These are phyloP conservation scores for Phytophthora pseudosyringae DNA, from an alignment of 352 stramenopile species.

Conservation along the genomic window DNA sequence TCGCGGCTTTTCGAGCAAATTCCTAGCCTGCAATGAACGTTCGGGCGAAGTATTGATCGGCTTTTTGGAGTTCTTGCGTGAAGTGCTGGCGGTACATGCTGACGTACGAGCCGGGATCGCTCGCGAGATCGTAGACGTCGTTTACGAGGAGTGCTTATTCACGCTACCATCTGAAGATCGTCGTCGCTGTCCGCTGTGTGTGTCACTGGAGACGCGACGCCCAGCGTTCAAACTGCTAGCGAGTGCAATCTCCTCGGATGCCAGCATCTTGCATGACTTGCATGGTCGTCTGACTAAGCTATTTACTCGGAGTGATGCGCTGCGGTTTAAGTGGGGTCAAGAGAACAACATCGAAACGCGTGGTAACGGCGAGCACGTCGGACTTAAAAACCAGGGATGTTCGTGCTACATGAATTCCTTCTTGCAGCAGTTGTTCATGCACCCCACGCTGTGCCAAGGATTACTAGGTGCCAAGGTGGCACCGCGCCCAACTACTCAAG, in stretches of 20 bases:
- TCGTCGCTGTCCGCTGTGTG: conserved; percentile 71
- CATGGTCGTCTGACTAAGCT: conserved; percentile 59
- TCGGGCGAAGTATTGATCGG: conserved; percentile 74
- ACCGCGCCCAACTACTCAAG: conserved; percentile 52
- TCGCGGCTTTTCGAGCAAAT: conserved; percentile 79
- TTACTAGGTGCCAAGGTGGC: conserved; percentile 77
- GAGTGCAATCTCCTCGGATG: conserved; percentile 75
- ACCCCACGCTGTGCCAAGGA: conserved; percentile 79
- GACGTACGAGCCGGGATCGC: conserved; percentile 61
- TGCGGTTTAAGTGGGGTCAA: conserved; percentile 82
- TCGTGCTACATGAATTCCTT: conserved; percentile 99
- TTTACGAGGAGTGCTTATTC: conserved; percentile 88
- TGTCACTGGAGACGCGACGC: conserved; percentile 78
- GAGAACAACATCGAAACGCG: conserved; percentile 85
- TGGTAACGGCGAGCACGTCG: conserved; percentile 87
- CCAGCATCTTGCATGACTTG: conserved; percentile 67
- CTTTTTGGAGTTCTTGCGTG: conserved; percentile 79
- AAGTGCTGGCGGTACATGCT: conserved; percentile 67
- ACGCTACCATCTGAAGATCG: conserved; percentile 73
- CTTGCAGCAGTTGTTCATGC: conserved; percentile 97
- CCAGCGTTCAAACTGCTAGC: conserved; percentile 85
- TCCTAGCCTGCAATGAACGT: conserved; percentile 74
- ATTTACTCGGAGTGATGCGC: conserved; percentile 67
- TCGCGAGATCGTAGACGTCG: conserved; percentile 73
- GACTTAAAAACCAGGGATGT: conserved; percentile 98